Conservation (phyloP, 2,329 filamentous ascomycete species). For the Cercospora zeina region DNA sequence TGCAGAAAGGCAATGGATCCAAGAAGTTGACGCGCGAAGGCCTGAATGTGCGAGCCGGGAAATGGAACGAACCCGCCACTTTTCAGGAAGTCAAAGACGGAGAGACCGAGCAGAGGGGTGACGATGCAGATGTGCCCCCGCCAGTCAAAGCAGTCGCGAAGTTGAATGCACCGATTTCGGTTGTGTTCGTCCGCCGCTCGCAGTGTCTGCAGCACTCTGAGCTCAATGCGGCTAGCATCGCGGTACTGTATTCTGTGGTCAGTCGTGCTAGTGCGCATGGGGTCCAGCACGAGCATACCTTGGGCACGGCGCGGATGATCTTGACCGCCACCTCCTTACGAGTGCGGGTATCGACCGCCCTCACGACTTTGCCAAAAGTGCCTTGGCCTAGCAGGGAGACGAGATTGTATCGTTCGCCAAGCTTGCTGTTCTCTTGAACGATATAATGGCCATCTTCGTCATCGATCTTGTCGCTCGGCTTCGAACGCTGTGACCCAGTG, state of each 20-base stretch:
- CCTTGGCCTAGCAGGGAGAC: constrained; percentile 88
- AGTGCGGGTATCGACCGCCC: constrained; percentile 77
- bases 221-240: constrained; percentile 90
- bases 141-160: constrained; percentile 96
- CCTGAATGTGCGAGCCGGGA: constrained; percentile 97
- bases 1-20: constrained; percentile 99
- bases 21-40: constrained; percentile 89
- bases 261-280: neutral
- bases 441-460: constrained; percentile 98
- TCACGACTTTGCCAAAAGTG: constrained; percentile 97
- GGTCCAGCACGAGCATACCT: constrained; percentile 45
- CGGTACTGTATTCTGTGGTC: constrained; percentile 60
- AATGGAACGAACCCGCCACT: constrained; percentile 94
- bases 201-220: constrained; percentile 87
- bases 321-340: constrained; percentile 89
- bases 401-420: constrained; percentile 90
- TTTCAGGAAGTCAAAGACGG: constrained; percentile 97
- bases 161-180: constrained; percentile 92
- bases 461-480: constrained; percentile 68
- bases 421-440: constrained; percentile 78
- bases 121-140: constrained; percentile 92
- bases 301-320: constrained; percentile 96
- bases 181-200: constrained; percentile 89
- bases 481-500: constrained; percentile 32
- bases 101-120: constrained; percentile 79